Evolutionary conservation across 2,329 filamentous ascomycete species (phyloP).

Genomic region (Kalmusia sp.): DNA sequence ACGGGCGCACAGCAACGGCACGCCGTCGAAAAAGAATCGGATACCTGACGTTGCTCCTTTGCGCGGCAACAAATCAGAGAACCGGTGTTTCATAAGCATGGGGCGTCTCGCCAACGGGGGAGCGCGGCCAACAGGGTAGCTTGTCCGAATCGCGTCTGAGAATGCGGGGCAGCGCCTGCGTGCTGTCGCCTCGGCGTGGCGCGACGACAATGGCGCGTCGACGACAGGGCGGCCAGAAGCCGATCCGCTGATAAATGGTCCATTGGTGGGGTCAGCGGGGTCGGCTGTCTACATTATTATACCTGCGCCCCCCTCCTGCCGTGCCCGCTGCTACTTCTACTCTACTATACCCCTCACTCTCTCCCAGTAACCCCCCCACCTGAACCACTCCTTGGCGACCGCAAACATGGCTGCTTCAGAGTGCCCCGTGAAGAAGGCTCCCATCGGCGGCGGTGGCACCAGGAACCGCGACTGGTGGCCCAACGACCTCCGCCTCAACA

Average conservation of each 20-base stretch:
- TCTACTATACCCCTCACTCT: neutral
- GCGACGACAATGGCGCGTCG: neutral
- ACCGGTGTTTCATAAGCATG: constrained; percentile 5
- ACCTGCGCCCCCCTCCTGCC: neutral
- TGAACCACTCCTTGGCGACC: constrained; percentile 12
- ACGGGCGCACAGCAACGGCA: neutral
- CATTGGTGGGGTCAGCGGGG: constrained; percentile 5
- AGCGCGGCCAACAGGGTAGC: neutral
- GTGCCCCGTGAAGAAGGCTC: constrained; percentile 44
- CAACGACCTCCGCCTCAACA: constrained; percentile 69
- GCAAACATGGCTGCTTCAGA: constrained; percentile 42
- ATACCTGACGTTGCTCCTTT: neutral
- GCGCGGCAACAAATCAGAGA: neutral
- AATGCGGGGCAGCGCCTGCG: constrained; percentile 4
- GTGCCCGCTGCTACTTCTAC: neutral
- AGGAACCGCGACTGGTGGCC: constrained; percentile 79
- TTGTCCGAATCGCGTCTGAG: constrained; percentile 7
- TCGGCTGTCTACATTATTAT: neutral
- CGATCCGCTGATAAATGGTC: constrained; percentile 9
- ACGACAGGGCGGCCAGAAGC: neutral
- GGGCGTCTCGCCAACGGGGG: constrained; percentile 4
- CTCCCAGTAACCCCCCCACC: constrained; percentile 12
- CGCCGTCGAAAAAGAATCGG: neutral
- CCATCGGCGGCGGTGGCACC: constrained; percentile 67
- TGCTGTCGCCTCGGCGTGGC: neutral